A percentile compares a stretch with the other conserved stretches of the same genome.
Conservation (phyloP, 1,139 yeast genomes). For the Zygoascus sp. region DNA sequence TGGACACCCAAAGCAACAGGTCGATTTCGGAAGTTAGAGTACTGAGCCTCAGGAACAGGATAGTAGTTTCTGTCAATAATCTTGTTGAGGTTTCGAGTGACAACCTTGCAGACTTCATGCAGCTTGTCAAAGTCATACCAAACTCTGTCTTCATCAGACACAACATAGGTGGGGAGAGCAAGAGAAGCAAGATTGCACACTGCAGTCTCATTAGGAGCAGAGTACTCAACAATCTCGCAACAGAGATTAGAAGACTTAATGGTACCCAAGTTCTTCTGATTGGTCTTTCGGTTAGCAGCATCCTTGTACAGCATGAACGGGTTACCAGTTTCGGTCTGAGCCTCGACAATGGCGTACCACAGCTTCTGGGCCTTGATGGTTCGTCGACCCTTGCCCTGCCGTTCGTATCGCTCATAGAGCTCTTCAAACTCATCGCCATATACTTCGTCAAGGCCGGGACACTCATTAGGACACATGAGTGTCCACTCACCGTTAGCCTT, state of each 20-base stretch:
- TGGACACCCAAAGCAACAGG: slow-evolving; percentile 90
- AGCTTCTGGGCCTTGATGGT: slow-evolving; percentile 80
- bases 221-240: slow-evolving; percentile 86
- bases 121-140: slow-evolving; percentile 65
- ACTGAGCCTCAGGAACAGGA: slow-evolving; percentile 67
- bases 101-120: slow-evolving; percentile 68
- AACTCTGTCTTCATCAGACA: slow-evolving; percentile 46
- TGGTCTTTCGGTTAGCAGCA: slow-evolving; percentile 75
- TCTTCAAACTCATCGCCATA: slow-evolving; percentile 78
- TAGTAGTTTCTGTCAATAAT: slow-evolving; percentile 76
- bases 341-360: slow-evolving; percentile 82
- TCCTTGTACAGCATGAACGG: slow-evolving; percentile 91
- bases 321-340: slow-evolving; percentile 90
- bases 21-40: slow-evolving; percentile 69
- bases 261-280: slow-evolving; percentile 82
- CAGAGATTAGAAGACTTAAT: slow-evolving; percentile 87
- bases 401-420: slow-evolving; percentile 67
- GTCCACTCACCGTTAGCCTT: slow-evolving; percentile 78
- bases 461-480: slow-evolving; percentile 81
- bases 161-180: slow-evolving; percentile 68
- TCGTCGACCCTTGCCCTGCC: slow-evolving; percentile 64
- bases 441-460: slow-evolving; percentile 74
- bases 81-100: slow-evolving; percentile 67
- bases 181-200: slow-evolving; percentile 88
- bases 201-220: slow-evolving; percentile 83